These are phyloP conservation scores for Alternaria gaisen DNA, from an alignment of 2,329 filamentous ascomycete species.

Conservation along the genomic window DNA sequence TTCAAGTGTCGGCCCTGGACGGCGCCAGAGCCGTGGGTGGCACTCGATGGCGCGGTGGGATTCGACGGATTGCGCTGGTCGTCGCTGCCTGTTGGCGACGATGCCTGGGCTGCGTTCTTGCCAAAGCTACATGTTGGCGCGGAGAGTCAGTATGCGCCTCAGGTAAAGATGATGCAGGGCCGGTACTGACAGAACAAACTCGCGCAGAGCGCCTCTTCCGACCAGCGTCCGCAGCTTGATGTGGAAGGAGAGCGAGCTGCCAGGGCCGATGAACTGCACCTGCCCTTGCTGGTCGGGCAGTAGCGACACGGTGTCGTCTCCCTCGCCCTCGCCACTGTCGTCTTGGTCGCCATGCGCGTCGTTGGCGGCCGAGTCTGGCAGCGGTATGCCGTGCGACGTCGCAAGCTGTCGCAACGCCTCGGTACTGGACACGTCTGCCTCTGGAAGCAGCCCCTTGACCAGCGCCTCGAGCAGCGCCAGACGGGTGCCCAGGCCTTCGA, in stretches of 20 bases:
- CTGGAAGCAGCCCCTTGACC: constrained; percentile 56
- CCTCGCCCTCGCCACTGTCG: constrained; percentile 34
- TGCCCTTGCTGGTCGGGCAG: constrained; percentile 57
- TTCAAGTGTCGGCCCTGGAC: constrained; percentile 27
- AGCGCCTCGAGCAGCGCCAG: constrained; percentile 55
- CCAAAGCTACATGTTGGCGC: constrained; percentile 41
- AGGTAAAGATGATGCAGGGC: neutral
- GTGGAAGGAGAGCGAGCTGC: constrained; percentile 55
- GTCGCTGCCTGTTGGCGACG: constrained; percentile 31
- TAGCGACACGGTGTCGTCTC: constrained; percentile 47
- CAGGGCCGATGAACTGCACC: constrained; percentile 56
- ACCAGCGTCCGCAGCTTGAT: constrained; percentile 53
- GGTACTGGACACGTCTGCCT: constrained; percentile 54
- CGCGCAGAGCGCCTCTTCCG: constrained; percentile 41
- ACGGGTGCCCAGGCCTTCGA: constrained; percentile 54
- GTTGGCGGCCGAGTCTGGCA: constrained; percentile 41
- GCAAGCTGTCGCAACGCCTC: constrained; percentile 54
- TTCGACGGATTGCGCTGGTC: constrained; percentile 23
- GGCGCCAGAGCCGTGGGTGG: constrained; percentile 1
- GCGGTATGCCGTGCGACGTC: constrained; percentile 51
- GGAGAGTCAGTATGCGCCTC: neutral
- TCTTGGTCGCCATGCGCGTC: constrained; percentile 27
- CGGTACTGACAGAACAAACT: constrained; percentile 45
- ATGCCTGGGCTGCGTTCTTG: constrained; percentile 49
- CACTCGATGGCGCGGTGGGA: constrained; percentile 21